A percentile compares a stretch with the other conserved stretches of the same genome.
phyloP scores from a whole-genome alignment of 352 stramenopile genomes.

The Pythium folliculosum region DNA sequence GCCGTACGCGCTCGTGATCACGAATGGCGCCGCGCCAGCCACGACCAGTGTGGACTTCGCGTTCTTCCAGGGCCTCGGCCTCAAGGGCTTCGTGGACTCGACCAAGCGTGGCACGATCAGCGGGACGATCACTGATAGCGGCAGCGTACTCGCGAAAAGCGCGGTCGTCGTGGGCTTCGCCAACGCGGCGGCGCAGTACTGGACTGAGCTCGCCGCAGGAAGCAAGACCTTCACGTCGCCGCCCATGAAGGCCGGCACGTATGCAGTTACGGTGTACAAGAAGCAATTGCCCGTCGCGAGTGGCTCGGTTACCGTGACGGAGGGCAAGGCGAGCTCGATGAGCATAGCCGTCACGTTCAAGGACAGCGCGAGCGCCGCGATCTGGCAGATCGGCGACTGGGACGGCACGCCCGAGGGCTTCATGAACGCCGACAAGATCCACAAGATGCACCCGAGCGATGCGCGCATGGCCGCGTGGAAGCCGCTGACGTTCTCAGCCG shows the following conservation, averaged over 20 bases:
- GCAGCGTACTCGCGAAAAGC: conserved; percentile 25
- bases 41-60: conserved; percentile 34
- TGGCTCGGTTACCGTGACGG: conserved; percentile 19
- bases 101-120: conserved; percentile 34
- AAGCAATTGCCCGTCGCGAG: conserved; percentile 51
- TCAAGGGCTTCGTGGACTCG: conserved; percentile 43
- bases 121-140: conserved; percentile 37
- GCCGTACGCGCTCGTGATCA: conserved; percentile 48
- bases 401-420: conserved; percentile 55
- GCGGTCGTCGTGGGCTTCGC: conserved; percentile 38
- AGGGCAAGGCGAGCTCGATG: background rate
- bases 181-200: conserved; percentile 51
- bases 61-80: conserved; percentile 41
- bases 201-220: conserved; percentile 29
- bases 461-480: conserved; percentile 40
- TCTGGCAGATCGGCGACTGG: conserved; percentile 59
- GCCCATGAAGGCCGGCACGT: conserved; percentile 47
- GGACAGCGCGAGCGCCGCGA: conserved; percentile 17
- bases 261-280: conserved; percentile 60
- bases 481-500: conserved; percentile 31
- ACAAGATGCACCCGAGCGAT: conserved; percentile 53
- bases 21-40: conserved; percentile 28
- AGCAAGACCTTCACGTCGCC: conserved; percentile 41
- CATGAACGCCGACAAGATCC: conserved; percentile 58
- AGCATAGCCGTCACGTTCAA: conserved; percentile 28